Percentiles rank a stretch among this genome's conserved stretches.
phyloP scores from a whole-genome alignment of 805 yeast species.

The Candida maltosa region DNA sequence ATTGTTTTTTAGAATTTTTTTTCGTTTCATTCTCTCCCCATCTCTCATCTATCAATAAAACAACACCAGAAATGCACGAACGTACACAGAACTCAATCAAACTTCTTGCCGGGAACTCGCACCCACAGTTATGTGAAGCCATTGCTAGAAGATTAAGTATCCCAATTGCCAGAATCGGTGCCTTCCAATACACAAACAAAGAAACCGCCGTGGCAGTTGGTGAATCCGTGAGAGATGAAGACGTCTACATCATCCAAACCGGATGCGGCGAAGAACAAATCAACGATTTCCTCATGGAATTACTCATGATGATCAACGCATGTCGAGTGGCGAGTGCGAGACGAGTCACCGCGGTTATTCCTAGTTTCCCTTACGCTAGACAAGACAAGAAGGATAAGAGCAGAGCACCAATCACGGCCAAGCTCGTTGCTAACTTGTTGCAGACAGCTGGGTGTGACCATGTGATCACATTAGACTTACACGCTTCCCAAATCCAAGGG shows the following conservation, averaged over 20 bases:
- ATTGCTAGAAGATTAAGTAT: slow-evolving; percentile 68
- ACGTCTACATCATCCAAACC: slow-evolving; percentile 73
- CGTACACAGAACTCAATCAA: slow-evolving; percentile 43
- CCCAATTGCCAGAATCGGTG: slow-evolving; percentile 70
- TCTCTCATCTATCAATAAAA: no score
- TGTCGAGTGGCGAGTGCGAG: slow-evolving; percentile 98
- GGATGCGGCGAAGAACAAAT: slow-evolving; percentile 74
- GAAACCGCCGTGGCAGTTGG: slow-evolving; percentile 83
- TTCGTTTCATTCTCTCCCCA: no score
- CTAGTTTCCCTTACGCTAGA: slow-evolving; percentile 95
- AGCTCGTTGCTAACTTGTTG: slow-evolving; percentile 92
- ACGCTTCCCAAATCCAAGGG: slow-evolving; percentile 99
- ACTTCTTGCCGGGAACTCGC: slow-evolving; percentile 66
- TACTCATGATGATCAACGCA: slow-evolving; percentile 88
- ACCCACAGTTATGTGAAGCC: slow-evolving; percentile 73
- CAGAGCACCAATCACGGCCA: slow-evolving; percentile 97
- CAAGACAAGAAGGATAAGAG: slow-evolving; percentile 98
- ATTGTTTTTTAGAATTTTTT: no score
- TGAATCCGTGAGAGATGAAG: slow-evolving; percentile 83
- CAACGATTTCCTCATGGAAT: slow-evolving; percentile 64
- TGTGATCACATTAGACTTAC: slow-evolving; percentile 94
- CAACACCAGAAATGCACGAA: slow-evolving; percentile 7
- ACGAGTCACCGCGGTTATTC: slow-evolving; percentile 93
- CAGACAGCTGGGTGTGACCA: slow-evolving; percentile 99
- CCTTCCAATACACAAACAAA: slow-evolving; percentile 79